phyloP scores from a whole-genome alignment of 495 filamentous ascomycete genomes.

The Penicillium diatomitis region DNA sequence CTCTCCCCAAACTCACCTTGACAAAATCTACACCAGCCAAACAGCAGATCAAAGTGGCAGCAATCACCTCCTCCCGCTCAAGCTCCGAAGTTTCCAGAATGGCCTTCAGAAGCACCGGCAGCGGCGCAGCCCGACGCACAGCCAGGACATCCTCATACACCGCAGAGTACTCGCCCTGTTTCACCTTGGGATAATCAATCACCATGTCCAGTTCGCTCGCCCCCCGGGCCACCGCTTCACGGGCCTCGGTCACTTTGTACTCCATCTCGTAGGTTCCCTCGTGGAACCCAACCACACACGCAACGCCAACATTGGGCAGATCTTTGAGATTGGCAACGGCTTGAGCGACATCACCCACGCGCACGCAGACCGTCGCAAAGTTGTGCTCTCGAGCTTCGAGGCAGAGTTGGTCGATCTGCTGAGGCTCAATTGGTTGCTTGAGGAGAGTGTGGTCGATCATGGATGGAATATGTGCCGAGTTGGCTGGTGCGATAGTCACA shows the following conservation, averaged over 20 bases:
- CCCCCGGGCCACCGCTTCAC: constrained; percentile 45
- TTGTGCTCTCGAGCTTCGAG: constrained; percentile 47
- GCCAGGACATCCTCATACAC: constrained; percentile 51
- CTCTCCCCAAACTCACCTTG: constrained; percentile 22
- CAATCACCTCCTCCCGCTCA: constrained; percentile 44
- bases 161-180: constrained; percentile 35
- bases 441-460: constrained; percentile 62
- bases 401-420: constrained; percentile 54
- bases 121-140: constrained; percentile 42
- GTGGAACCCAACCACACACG: constrained; percentile 60
- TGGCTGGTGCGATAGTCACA: constrained; percentile 12
- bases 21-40: constrained; percentile 56
- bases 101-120: constrained; percentile 47
- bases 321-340: constrained; percentile 44
- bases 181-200: constrained; percentile 48
- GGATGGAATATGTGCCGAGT: constrained; percentile 18
- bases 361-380: constrained; percentile 57
- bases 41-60: constrained; percentile 47
- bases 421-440: constrained; percentile 40
- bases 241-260: constrained; percentile 47
- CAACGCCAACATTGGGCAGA: constrained; percentile 38
- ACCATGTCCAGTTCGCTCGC: constrained; percentile 63
- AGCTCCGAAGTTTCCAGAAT: constrained; percentile 61
- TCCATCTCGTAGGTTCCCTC: constrained; percentile 49
- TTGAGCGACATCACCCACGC: constrained; percentile 42